Base-by-base conservation (phyloP, 345 rosid species). In the Laguncularia racemosa region DNA sequence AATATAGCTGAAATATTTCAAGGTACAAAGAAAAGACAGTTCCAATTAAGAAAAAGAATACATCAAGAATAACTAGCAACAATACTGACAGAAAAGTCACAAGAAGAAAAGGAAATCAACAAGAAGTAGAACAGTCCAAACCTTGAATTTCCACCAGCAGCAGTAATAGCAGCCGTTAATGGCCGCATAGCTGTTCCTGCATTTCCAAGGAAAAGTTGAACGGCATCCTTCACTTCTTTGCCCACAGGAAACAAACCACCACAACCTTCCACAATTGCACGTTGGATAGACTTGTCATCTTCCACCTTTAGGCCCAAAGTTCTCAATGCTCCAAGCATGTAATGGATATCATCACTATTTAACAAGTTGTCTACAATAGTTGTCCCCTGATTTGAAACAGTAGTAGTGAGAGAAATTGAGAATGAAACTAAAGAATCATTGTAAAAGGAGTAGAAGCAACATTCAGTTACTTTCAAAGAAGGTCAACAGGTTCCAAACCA, bases 111-210 rank as follows among this genome's bases (percentile, higher is more conserved):
- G 7, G 40, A 33, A 33, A 33, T 9, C 40, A 33, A 33, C 40
- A 33, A 33, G 9, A 33, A 33, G 9, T 33, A 33, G 7, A 1
- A 33, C 11, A 33, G 40, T 33, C 10, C 40, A 6, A 33, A 93
- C 97, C 95, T 82, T 16, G 93, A 83, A 62, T 83, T 85, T 46
- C 97, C 99, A 68, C 97, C 97, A 0, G 97, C 96, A 60, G 82
- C 95, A 44, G 88, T 79, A 62, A 93, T 81, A 18, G 96, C 92
- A 72, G 95, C 96, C 3, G 97, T 93, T 70, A 93, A 73, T 26
- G 96, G 96, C 19, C 97, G 96, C 95, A 93, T 89, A 16, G 99
- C 96, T 12, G 97, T 93, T 67, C 97, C 95, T 3, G 95, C 96
- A 75, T 93, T 89, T 40, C 99, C 97, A 3, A 93, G 92, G 86